Evolutionary conservation across 2,329 filamentous ascomycete genomes (phyloP), one percentile per base, ranked within the genome.

Genomic region (Diaporthe vaccinii): DNA sequence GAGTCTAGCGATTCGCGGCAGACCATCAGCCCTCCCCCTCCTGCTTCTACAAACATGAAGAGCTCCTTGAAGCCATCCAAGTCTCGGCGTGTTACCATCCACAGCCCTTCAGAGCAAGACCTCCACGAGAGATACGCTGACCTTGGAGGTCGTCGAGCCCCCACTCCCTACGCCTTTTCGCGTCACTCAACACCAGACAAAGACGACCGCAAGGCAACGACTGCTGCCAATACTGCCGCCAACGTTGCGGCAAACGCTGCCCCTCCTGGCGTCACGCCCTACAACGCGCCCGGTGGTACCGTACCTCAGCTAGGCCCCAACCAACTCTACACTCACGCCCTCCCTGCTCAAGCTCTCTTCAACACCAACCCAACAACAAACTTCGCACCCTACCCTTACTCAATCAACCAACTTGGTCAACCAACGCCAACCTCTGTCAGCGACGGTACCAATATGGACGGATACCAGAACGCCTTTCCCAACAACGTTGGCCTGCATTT

Each of bases 401-500:
- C 53, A 49, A 58, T 31, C 49, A 14, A 53, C n/a, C 39, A 71
- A 74, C n/a, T 58, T 73, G 25, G 68, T 34, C 74, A 71, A n/a
- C 25, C 31, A 53, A 20, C 58, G 46, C 49, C 53, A 36, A 25
- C 72, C 36, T n/a, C 53, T 28, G 4, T 51, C 51, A 44, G 44
- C 53, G 62, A 49, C 44, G 12, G 20, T 15, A 53, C 34, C 61
- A 62, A 28, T 34, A 59, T 84, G 84, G 83, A 82, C 72, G 83
- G 84, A 75, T 88, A 89, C 78, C 82, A 83, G 76, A 86, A 86
- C 78, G 77, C 83, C n/a, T 80, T 78, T n/a, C 87, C 84, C 77
- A 84, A 85, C 57, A 81, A 83, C 41, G 80, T 79, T 65, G 87
- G 87, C 72, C 80, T 88, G 68, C 87, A 89, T 80, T 91, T 89